A percentile compares a stretch with the other conserved stretches of the same genome.
Conservation (phyloP, 108 stramenopile genomes). For the Stephanodiscus minutulus region DNA sequence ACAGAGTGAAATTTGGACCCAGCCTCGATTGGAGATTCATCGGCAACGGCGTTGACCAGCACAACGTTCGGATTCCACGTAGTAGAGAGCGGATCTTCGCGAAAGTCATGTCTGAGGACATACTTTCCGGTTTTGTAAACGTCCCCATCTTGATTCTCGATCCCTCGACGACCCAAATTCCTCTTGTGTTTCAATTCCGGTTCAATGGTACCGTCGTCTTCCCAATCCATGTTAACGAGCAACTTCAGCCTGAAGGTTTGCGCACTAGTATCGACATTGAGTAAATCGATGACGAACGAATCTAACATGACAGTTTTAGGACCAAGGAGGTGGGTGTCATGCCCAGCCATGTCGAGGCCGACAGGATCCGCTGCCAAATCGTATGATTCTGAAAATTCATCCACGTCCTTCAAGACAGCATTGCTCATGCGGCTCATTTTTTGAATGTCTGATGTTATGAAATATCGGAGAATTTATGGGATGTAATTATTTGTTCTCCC, state of each 20-base stretch:
- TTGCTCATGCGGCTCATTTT: no score
- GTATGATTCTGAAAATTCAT: not conserved
- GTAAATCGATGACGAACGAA: conserved; percentile 37
- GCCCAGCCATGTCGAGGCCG: conserved; percentile 42
- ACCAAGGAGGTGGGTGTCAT: conserved; percentile 34
- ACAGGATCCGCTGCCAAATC: conserved; percentile 25
- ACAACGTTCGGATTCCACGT: conserved; percentile 48
- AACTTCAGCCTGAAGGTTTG: conserved; percentile 39
- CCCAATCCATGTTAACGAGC: conserved; percentile 41
- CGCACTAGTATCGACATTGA: conserved; percentile 37
- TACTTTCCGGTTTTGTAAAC: conserved; percentile 39
- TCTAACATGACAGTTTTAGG: conserved; percentile 41
- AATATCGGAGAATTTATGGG: no score
- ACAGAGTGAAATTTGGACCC: conserved; percentile 38
- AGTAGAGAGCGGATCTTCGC: conserved; percentile 17
- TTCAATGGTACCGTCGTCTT: conserved; percentile 46
- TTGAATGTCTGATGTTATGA: no score
- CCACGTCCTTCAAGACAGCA: not conserved
- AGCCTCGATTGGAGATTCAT: conserved; percentile 36
- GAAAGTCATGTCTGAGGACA: conserved; percentile 11
- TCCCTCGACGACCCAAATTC: not conserved
- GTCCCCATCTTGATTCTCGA: not conserved
- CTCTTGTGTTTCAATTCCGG: conserved; percentile 38
- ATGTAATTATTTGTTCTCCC: no score
- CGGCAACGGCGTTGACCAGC: conserved; percentile 34